These are phyloP conservation scores for Kwoniella pini DNA, from an alignment of 768 basidiomycete genomes.

Conservation along the genomic window DNA sequence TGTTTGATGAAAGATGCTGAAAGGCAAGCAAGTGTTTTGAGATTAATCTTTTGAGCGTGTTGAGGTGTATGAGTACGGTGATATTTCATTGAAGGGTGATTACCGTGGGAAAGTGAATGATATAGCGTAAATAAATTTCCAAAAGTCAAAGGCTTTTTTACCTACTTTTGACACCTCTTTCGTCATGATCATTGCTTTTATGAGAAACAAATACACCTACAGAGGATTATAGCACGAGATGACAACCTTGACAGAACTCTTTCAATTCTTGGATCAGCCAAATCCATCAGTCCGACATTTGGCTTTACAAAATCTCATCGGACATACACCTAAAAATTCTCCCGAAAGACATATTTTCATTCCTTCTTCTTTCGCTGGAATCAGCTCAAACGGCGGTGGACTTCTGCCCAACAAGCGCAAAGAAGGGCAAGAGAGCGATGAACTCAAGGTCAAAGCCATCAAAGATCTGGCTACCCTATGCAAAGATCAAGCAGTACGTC, in stretches of 20 bases:
- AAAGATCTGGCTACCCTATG: slow-evolving; percentile 83
- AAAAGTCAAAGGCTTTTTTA: neutral
- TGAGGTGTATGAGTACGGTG: neutral
- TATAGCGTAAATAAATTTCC: neutral
- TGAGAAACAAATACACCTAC: neutral
- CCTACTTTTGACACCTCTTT: neutral
- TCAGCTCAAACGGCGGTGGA: slow-evolving; percentile 14
- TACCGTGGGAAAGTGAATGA: slow-evolving; percentile 19
- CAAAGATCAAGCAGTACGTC: slow-evolving; percentile 75
- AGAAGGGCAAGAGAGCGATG: slow-evolving; percentile 57
- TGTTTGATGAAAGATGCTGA: too few relatives aligned
- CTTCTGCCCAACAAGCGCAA: slow-evolving; percentile 30
- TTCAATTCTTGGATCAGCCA: slow-evolving; percentile 78
- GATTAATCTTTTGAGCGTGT: neutral
- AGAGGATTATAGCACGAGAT: slow-evolving; percentile 34
- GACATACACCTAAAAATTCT: slow-evolving; percentile 72
- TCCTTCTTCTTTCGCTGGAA: slow-evolving; percentile 52
- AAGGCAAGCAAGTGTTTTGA: too few relatives aligned
- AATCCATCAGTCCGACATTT: slow-evolving; percentile 86
- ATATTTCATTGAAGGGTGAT: neutral
- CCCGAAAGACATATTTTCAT: slow-evolving; percentile 76
- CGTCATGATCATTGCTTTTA: neutral
- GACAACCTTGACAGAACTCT: slow-evolving; percentile 62
- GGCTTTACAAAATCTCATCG: slow-evolving; percentile 78
- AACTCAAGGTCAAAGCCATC: slow-evolving; percentile 60